Base-by-base conservation (phyloP, 345 rosid species). In the Melaleuca quinquenervia region DNA sequence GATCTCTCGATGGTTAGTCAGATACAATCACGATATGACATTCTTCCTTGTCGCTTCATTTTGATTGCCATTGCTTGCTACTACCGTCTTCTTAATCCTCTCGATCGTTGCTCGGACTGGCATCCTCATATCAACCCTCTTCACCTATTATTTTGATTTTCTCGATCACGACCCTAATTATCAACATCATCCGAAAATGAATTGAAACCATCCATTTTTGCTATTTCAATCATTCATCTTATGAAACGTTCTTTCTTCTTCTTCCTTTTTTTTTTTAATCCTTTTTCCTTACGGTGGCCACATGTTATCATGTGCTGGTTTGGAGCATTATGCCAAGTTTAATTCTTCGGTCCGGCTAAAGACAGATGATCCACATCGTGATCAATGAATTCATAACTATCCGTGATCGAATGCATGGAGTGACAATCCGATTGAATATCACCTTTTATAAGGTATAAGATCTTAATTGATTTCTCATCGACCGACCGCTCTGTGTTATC, bases 381-480 rank as follows among this genome's bases (percentile, higher is more conserved):
- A 12, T 3, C n/a, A n/a, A 13, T 58, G 36, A n/a, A 12, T 3
- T n/a, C 70, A 11, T 8, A 13, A n/a, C 18, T 58, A n/a, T 58
- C 36, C 36, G 6, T 4, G 2, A 0, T n/a, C 15, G 36, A 58
- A 58, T n/a, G 8, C 2, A 0, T 58, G 3, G 70, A 58, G 8
- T 11, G n/a, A 16, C 18, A 58, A 58, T 58, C 3, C 1, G 8
- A n/a, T 58, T 0, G 2, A 58, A 58, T 6, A 8, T n/a, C 18
- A 6, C 15, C 3, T n/a, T 58, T 58, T 58, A 12, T n/a, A n/a
- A 58, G 70, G 18, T 12, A 58, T 8, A 13, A n/a, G 8, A 51
- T 51, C 18, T 14, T 13, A 12, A 14, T 41, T 41, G 41, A 41
- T 41, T 41, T 41, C 4, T 4, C 41, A 41, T 41, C 41, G 41